phyloP scores from a whole-genome alignment of 1,284 basidiomycete species.

The Erythrobasidium hasegawianum region DNA sequence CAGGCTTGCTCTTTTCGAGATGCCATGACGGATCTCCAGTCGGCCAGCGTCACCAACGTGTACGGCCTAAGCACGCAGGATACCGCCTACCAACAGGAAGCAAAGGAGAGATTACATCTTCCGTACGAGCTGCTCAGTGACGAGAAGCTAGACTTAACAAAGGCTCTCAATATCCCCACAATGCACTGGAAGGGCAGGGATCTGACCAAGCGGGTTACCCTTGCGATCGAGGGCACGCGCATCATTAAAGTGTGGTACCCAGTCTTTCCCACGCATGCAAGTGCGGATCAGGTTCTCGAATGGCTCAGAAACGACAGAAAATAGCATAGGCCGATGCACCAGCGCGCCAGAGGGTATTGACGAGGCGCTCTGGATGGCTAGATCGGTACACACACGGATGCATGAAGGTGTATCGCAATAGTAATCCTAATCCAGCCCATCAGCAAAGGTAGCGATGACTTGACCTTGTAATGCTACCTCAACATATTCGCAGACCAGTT shows the following conservation, averaged over 20 bases:
- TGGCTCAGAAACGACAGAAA: neutral
- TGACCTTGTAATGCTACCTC: too few relatives aligned
- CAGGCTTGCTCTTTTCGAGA: constrained; percentile 10
- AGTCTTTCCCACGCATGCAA: neutral
- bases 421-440: too few relatives aligned
- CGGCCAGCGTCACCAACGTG: neutral
- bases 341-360: too few relatives aligned
- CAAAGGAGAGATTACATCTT: neutral
- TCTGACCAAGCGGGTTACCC: neutral
- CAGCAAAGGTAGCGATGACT: too few relatives aligned
- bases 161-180: neutral
- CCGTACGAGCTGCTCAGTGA: constrained; percentile 1
- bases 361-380: too few relatives aligned
- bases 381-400: too few relatives aligned
- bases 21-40: neutral
- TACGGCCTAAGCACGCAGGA: constrained; percentile 8
- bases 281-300: neutral
- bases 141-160: neutral
- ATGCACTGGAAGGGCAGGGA: neutral
- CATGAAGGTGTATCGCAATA: too few relatives aligned
- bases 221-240: neutral
- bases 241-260: neutral
- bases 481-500: too few relatives aligned
- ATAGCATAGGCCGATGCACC: too few relatives aligned
- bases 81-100: constrained; percentile 4